A percentile compares a stretch with the other conserved stretches of the same genome.
phyloP scores from a whole-genome alignment of 345 rosid species.

The Populus deltoides region DNA sequence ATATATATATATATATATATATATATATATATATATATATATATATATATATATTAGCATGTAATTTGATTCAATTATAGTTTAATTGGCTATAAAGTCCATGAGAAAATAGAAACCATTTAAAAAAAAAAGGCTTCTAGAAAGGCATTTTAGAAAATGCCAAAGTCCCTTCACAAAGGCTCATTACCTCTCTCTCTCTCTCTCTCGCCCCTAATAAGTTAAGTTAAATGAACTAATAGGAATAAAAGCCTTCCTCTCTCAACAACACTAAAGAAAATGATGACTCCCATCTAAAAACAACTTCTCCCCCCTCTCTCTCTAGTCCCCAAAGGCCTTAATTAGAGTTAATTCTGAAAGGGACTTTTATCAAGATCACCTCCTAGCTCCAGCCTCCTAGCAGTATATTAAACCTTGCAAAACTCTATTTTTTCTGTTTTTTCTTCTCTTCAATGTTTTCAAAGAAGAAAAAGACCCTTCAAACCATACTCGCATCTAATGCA shows the following conservation, averaged over 20 bases:
- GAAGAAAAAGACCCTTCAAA: constrained; percentile 4
- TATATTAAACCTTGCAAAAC: not conserved
- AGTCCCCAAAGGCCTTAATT: not conserved
- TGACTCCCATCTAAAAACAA: not conserved
- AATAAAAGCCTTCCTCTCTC: not conserved
- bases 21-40: fast-evolving
- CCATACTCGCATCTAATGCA: not conserved
- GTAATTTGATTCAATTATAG: not conserved
- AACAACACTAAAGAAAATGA: not conserved
- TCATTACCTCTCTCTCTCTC: too few species aligned
- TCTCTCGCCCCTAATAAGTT: not conserved
- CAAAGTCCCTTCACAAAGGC: not conserved
- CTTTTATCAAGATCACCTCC: constrained; percentile 10
- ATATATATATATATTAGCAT: too few species aligned
- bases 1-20: too few species aligned
- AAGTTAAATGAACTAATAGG: not conserved
- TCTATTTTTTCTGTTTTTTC: too few species aligned
- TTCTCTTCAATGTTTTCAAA: not conserved
- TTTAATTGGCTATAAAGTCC: too few species aligned
- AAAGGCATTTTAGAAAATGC: not conserved
- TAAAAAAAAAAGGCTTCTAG: not conserved
- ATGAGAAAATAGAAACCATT: too few species aligned
- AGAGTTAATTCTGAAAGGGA: not conserved
- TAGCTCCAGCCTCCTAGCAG: not conserved
- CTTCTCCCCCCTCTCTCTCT: not conserved